These are phyloP conservation scores for Arabidopsis arenosa DNA, from an alignment of 345 rosid species.

Conservation along the genomic window DNA sequence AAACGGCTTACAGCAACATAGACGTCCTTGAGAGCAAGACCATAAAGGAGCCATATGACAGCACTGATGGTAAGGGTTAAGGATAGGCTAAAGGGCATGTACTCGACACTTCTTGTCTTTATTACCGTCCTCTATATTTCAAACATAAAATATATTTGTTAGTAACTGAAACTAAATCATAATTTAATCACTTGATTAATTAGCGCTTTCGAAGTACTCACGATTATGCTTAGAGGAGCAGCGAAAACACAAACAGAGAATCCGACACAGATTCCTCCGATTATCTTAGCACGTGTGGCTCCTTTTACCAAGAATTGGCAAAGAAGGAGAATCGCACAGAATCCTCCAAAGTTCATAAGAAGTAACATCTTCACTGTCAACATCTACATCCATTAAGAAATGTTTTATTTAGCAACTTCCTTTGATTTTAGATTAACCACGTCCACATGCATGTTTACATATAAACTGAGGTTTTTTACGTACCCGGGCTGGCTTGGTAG, in stretches of 20 bases:
- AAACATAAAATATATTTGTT: conserved; percentile 7
- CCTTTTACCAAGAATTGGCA: conserved; percentile 50
- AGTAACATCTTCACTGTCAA: conserved; percentile 51
- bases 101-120: conserved; percentile 67
- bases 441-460: not conserved
- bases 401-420: conserved; percentile 16
- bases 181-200: not conserved
- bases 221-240: conserved; percentile 60
- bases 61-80: conserved; percentile 64
- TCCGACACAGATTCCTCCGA: conserved; percentile 56
- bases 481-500: conserved; percentile 63
- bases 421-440: not conserved
- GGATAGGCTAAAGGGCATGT: conserved; percentile 69
- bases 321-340: conserved; percentile 46
- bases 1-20: conserved; percentile 52
- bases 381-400: conserved; percentile 43
- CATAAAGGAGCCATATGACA: conserved; percentile 62
- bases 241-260: conserved; percentile 59
- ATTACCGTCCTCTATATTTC: conserved; percentile 51
- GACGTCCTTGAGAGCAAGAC: conserved; percentile 55
- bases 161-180: not conserved
- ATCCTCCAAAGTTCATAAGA: conserved; percentile 53
- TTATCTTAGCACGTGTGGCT: conserved; percentile 41
- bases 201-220: conserved; percentile 21
- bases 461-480: not conserved